These are phyloP conservation scores for Alopecurus myosuroides DNA, from an alignment of 176 grass and related monocot genomes.

Conservation along the genomic window DNA sequence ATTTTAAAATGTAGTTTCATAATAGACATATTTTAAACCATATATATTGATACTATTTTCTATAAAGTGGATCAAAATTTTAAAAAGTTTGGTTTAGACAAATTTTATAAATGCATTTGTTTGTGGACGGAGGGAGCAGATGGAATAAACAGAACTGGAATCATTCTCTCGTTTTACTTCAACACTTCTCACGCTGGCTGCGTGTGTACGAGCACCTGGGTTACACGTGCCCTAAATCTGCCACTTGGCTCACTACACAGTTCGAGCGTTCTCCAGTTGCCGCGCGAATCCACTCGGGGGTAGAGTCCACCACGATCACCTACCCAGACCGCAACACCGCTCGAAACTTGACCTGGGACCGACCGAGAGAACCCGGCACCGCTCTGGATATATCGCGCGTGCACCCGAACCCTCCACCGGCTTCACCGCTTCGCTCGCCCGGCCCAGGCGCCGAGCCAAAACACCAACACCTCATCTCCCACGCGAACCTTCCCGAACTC, in stretches of 20 bases:
- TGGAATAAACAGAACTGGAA: too few species aligned
- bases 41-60: too few species aligned
- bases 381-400: conserved; percentile 31
- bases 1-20: too few species aligned
- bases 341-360: conserved; percentile 29
- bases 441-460: neutral
- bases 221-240: neutral
- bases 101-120: too few species aligned
- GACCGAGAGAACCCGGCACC: neutral
- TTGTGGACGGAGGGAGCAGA: too few species aligned
- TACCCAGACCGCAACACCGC: neutral
- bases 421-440: neutral
- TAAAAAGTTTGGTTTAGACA: too few species aligned
- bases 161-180: too few species aligned
- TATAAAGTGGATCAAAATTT: too few species aligned
- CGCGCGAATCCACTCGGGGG: neutral
- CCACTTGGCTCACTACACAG: neutral
- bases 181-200: too few species aligned
- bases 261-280: conserved; percentile 37
- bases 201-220: too few species aligned
- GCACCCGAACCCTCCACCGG: conserved; percentile 32
- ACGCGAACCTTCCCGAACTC: conserved; percentile 39
- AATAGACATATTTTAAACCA: too few species aligned
- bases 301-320: neutral
- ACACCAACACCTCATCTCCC: conserved; percentile 18